phyloP scores from a whole-genome alignment of 2,329 filamentous ascomycete genomes.

The Aureobasidium sp. region DNA sequence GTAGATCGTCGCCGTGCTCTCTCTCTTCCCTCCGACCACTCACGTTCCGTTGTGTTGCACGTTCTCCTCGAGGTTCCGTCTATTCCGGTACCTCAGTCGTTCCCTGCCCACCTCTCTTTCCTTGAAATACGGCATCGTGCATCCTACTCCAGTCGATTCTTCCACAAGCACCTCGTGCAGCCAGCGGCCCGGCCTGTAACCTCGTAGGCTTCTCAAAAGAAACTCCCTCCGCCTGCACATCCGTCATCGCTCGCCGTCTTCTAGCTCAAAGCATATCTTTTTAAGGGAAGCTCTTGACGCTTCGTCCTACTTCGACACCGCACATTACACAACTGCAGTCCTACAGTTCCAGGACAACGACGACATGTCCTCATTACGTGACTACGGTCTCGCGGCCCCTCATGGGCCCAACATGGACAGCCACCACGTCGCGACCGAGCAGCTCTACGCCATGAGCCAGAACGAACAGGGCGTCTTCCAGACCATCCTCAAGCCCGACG shows the following conservation, averaged over 20 bases:
- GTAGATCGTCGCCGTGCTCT: slow-evolving; percentile 4
- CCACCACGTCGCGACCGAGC: slow-evolving; percentile 35
- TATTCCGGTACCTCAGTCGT: slow-evolving; percentile 2
- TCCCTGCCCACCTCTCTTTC: not conserved
- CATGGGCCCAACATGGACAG: slow-evolving; percentile 41
- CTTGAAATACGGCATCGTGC: slow-evolving; percentile 13
- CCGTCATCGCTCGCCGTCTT: slow-evolving; percentile 4
- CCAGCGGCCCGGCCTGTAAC: not conserved
- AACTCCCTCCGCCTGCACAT: not conserved
- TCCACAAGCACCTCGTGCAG: slow-evolving; percentile 10
- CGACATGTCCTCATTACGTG: slow-evolving; percentile 32
- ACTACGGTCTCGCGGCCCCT: slow-evolving; percentile 41
- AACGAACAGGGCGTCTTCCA: slow-evolving; percentile 61
- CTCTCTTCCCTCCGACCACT: not conserved
- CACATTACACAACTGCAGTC: slow-evolving; percentile 9
- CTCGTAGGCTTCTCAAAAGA: not conserved
- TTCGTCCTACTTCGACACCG: not conserved
- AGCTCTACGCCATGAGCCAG: slow-evolving; percentile 43
- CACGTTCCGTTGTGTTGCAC: slow-evolving; percentile 11
- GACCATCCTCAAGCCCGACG: slow-evolving; percentile 75
- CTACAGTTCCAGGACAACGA: not conserved
- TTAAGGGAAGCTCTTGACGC: not conserved
- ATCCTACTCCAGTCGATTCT: slow-evolving; percentile 7
- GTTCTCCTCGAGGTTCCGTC: slow-evolving; percentile 10
- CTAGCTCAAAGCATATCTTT: slow-evolving; percentile 2